Evolutionary conservation across 768 basidiomycete species (phyloP).

Genomic region (Ramaria sp.): DNA sequence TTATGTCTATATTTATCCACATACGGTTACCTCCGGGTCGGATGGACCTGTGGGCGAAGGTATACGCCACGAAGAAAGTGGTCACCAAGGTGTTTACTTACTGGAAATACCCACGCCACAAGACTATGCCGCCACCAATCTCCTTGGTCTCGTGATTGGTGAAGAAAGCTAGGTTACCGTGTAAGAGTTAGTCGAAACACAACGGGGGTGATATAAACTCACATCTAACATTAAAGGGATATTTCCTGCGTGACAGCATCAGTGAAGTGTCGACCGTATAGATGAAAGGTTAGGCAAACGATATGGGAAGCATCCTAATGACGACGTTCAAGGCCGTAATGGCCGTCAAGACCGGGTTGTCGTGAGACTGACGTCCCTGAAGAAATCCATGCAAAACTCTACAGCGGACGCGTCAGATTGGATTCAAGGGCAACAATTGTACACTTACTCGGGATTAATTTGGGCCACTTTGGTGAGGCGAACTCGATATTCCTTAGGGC

Average conservation of each 20-base stretch:
- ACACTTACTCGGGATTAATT: slow-evolving; percentile 43
- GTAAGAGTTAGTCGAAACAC: not conserved
- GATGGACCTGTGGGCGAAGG: slow-evolving; percentile 30
- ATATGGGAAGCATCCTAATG: slow-evolving; percentile 62
- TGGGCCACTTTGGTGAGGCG: slow-evolving; percentile 46
- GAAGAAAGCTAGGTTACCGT: slow-evolving; percentile 38
- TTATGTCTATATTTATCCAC: slow-evolving; percentile 68
- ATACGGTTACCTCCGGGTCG: slow-evolving; percentile 55
- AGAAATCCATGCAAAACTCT: slow-evolving; percentile 61
- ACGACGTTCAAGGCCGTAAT: slow-evolving; percentile 66
- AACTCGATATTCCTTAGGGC: slow-evolving; percentile 60
- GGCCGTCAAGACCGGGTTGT: slow-evolving; percentile 57
- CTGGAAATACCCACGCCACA: slow-evolving; percentile 79
- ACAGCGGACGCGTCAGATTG: not conserved
- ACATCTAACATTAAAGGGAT: slow-evolving; percentile 61
- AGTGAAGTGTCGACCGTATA: not conserved
- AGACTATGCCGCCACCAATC: slow-evolving; percentile 53
- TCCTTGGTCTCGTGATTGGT: slow-evolving; percentile 40
- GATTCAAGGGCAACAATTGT: not conserved
- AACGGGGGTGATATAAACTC: not conserved
- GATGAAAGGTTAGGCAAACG: slow-evolving; percentile 15
- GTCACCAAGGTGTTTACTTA: slow-evolving; percentile 6
- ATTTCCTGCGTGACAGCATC: slow-evolving; percentile 20
- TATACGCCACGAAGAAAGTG: not conserved
- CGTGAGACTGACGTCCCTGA: slow-evolving; percentile 51